Base-by-base conservation (phyloP, 192 early-diverging fungal species). In the Backusella luteola region DNA sequence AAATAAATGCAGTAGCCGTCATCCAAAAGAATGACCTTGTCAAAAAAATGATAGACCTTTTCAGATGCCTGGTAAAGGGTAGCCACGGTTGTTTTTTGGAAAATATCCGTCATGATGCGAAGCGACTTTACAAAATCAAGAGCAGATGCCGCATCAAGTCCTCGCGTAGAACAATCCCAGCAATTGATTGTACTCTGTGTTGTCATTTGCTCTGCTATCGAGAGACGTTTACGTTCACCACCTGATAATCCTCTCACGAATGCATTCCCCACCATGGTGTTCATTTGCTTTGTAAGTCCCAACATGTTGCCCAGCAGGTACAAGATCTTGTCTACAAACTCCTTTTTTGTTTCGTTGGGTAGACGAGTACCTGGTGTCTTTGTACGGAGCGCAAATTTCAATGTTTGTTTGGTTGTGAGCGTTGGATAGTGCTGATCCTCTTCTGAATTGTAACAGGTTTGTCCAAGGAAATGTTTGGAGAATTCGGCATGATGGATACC, bases 401-500 rank as follows among this genome's bases (percentile, higher is more conserved):
- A 85, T 34, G 93, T 95, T 80, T 93, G 88, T 49, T 90, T 88
- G 14, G 93, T 89, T 11, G 92, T 93, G 76, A 94, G 69, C 19
- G 91, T 91, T 6, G 93, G 90, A 79, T 88, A 93, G 75, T 96
- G 93, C 44, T 87, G 84, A 70, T 94, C 93, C 75, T 92, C 91
- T 85, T 96, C 94, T 79, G 89, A 86, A 79, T 91, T 91, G 78
- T 94, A 96, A 29, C 87, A 86, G 15, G 94, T 87, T 73, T 93
- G 90, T 66, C 90, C 92, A 73, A 90, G 88, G 76, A 90, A 93
- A 59, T 87, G 78, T 34, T 84, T 84, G 3, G 73, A 74, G 71
- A 96, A 87, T 56, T 89, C 86, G 15, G 84, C 77, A 11, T 87
- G 79, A 17, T 85, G 81, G 72, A 96, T 84, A 4, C 91, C 93